A percentile compares a stretch with the other conserved stretches of the same genome.
These are phyloP conservation scores for Corylus americana DNA, from an alignment of 306 rosid genomes.

Conservation along the genomic window DNA sequence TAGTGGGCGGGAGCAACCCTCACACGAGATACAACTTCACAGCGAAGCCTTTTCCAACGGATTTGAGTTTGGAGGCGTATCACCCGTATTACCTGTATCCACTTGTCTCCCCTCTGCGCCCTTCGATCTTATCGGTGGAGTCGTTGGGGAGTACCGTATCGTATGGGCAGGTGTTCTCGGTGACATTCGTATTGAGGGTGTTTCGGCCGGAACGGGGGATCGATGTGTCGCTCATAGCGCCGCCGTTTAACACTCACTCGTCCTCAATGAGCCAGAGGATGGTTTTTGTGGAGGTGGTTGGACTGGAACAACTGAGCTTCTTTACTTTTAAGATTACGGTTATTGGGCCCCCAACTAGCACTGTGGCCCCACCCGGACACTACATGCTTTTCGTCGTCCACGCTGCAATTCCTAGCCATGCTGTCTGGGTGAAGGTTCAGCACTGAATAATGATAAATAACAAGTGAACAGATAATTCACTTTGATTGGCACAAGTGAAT, in stretches of 20 bases:
- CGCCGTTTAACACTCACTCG: conserved; percentile 78
- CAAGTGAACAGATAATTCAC: conserved; percentile 19
- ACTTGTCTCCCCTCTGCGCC: conserved; percentile 11
- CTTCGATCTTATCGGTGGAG: conserved; percentile 49
- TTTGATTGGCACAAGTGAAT: not conserved
- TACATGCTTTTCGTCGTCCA: conserved; percentile 67
- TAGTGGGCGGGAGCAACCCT: conserved; percentile 89
- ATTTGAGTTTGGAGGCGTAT: conserved; percentile 64
- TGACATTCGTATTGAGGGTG: conserved; percentile 38
- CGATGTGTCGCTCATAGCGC: conserved; percentile 43
- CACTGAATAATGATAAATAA: not conserved
- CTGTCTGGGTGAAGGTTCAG: conserved; percentile 59
- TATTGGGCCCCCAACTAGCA: conserved; percentile 41
- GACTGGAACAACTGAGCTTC: conserved; percentile 23
- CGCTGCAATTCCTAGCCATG: conserved; percentile 58
- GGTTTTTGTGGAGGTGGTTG: conserved; percentile 36
- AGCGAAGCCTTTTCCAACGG: conserved; percentile 50
- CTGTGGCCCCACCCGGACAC: conserved; percentile 73
- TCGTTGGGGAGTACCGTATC: conserved; percentile 21
- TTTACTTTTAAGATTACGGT: conserved; percentile 41
- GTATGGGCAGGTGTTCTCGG: conserved; percentile 38
- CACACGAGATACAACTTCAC: conserved; percentile 56
- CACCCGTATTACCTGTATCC: conserved; percentile 56
- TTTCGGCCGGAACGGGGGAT: conserved; percentile 15
- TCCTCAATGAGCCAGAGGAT: conserved; percentile 68